A percentile compares a stretch with the other conserved stretches of the same genome.
Evolutionary conservation across 1,284 basidiomycete genomes (phyloP).

Genomic region (Rhodotorula sp.): DNA sequence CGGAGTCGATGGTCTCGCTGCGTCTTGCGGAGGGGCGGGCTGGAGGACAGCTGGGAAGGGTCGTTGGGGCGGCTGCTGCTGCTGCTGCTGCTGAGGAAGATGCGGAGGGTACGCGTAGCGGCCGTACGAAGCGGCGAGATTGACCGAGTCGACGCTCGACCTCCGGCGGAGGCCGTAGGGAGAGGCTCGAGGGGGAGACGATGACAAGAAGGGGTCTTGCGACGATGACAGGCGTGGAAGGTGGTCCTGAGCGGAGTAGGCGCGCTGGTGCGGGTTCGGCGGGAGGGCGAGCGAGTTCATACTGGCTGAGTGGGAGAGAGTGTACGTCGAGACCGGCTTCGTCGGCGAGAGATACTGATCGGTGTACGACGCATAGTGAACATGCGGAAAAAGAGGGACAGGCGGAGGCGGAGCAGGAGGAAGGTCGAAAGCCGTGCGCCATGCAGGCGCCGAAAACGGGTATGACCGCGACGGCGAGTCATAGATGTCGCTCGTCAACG

Average conservation of each 20-base stretch:
- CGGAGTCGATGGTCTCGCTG: neutral
- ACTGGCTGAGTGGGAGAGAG: neutral
- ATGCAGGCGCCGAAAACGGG: slow-evolving; percentile 29
- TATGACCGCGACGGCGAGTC: neutral
- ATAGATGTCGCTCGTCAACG: slow-evolving; percentile 3
- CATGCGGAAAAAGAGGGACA: too few relatives aligned
- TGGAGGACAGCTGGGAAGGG: neutral
- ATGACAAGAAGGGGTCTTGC: neutral
- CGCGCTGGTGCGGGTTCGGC: neutral
- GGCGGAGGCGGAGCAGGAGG: slow-evolving; percentile 4
- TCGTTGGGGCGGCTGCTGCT: neutral
- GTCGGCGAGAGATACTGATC: neutral
- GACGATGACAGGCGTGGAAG: neutral
- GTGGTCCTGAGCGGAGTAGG: neutral
- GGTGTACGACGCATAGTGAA: too few relatives aligned
- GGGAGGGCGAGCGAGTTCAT: neutral
- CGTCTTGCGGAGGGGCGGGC: neutral
- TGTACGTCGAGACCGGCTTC: neutral
- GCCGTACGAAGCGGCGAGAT: neutral
- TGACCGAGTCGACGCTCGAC: slow-evolving; percentile 6
- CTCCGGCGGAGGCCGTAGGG: neutral
- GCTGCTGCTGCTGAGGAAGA: neutral
- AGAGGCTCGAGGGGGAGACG: neutral
- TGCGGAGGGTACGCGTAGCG: neutral
- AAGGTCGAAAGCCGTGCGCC: slow-evolving; percentile 28